Conservation (phyloP, 2,329 filamentous ascomycete species). For the Aspergillus aculeatus region DNA sequence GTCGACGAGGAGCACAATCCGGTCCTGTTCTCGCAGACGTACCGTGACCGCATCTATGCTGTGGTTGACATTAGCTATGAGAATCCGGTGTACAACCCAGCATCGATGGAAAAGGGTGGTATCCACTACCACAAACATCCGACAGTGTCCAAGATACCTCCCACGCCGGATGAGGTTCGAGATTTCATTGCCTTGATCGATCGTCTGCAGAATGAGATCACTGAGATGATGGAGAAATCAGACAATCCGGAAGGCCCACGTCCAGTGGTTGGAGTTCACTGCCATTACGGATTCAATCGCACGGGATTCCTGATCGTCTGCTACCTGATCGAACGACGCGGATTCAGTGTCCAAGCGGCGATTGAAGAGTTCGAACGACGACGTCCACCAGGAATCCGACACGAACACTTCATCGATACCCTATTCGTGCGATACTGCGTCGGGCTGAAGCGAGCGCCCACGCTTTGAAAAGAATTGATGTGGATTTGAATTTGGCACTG, state of each 20-base stretch:
- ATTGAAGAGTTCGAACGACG: slow-evolving; percentile 72
- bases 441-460: slow-evolving; percentile 48
- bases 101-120: slow-evolving; percentile 63
- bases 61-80: slow-evolving; percentile 92
- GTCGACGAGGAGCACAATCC: slow-evolving; percentile 82
- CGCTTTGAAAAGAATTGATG: slow-evolving; percentile 23
- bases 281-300: slow-evolving; percentile 93
- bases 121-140: slow-evolving; percentile 82
- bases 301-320: slow-evolving; percentile 89
- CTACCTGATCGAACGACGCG: slow-evolving; percentile 81
- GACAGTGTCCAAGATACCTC: slow-evolving; percentile 88
- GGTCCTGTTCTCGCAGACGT: slow-evolving; percentile 65
- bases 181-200: slow-evolving; percentile 62
- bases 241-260: slow-evolving; percentile 37
- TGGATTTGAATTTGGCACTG: background rate
- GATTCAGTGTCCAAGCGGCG: slow-evolving; percentile 70
- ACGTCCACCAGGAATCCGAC: slow-evolving; percentile 79
- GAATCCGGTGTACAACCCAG: slow-evolving; percentile 82
- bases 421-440: slow-evolving; percentile 74
- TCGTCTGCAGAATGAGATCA: slow-evolving; percentile 58
- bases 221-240: slow-evolving; percentile 44
- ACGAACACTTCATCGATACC: slow-evolving; percentile 83
- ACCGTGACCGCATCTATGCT: slow-evolving; percentile 66
- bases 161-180: slow-evolving; percentile 60
- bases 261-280: slow-evolving; percentile 77